These are phyloP conservation scores for Sporodiniella umbellata DNA, from an alignment of 371 early-diverging fungal species.

Conservation along the genomic window DNA sequence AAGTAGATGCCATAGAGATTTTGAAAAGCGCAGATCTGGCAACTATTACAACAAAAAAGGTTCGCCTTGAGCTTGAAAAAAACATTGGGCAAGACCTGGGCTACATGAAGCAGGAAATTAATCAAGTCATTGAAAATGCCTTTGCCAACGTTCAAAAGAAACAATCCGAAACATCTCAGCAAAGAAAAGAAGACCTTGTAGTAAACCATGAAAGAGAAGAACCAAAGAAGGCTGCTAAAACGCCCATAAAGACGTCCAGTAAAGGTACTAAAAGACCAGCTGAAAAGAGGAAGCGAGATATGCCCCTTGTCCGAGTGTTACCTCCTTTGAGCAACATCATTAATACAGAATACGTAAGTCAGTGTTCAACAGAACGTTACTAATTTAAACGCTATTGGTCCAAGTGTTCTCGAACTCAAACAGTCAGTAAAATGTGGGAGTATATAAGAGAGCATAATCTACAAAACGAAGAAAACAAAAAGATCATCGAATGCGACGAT, in stretches of 20 bases:
- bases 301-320: conserved; percentile 16
- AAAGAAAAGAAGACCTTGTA: background rate
- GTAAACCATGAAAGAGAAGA: background rate
- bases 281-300: conserved; percentile 6
- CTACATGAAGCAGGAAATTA: conserved; percentile 37
- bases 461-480: conserved; percentile 38
- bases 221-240: background rate
- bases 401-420: conserved; percentile 39
- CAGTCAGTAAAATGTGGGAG: conserved; percentile 48
- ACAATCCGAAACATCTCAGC: background rate
- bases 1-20: no score
- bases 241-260: background rate
- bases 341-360: conserved; percentile 9
- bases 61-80: conserved; percentile 41
- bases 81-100: conserved; percentile 26
- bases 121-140: conserved; percentile 28
- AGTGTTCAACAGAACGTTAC: no score
- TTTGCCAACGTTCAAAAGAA: conserved; percentile 8
- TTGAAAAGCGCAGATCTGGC: conserved; percentile 44
- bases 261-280: conserved; percentile 4
- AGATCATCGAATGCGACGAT: conserved; percentile 37
- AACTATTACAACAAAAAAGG: conserved; percentile 51
- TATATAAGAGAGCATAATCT: conserved; percentile 42
- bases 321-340: conserved; percentile 26
- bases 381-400: no score